These are phyloP conservation scores for Backusella tarrabulga DNA, from an alignment of 192 early-diverging fungal genomes.

Conservation along the genomic window DNA sequence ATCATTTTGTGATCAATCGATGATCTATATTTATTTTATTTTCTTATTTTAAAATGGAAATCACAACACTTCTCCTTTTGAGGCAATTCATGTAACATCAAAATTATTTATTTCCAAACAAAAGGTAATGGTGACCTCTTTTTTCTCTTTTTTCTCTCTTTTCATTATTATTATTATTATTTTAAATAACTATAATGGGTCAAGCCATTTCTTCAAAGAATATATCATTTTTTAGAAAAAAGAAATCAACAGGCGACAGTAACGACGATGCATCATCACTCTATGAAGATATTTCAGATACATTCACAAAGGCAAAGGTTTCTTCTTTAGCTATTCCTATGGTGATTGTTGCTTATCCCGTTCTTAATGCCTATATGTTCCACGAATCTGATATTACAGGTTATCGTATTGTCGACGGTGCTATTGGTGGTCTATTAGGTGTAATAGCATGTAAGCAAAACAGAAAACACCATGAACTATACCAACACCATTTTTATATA, in stretches of 20 bases:
- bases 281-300: conserved; percentile 26
- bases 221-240: background rate
- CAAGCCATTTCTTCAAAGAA: background rate
- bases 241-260: background rate
- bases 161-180: background rate
- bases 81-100: background rate
- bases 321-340: conserved; percentile 35
- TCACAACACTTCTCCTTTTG: conserved; percentile 3
- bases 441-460: conserved; percentile 34
- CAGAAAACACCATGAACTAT: background rate
- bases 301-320: conserved; percentile 32
- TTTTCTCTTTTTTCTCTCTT: background rate
- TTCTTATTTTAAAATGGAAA: background rate
- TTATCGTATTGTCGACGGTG: conserved; percentile 23
- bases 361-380: conserved; percentile 32
- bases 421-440: conserved; percentile 32
- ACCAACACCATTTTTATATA: background rate
- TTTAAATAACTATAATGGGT: background rate
- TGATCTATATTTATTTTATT: no score
- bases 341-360: conserved; percentile 34
- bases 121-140: background rate
- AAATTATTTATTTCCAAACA: background rate
- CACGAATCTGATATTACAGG: conserved; percentile 33
- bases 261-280: background rate
- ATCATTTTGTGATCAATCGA: background rate